Base-by-base conservation (phyloP, 768 basidiomycete species). In the Daedaleopsis sinensis region DNA sequence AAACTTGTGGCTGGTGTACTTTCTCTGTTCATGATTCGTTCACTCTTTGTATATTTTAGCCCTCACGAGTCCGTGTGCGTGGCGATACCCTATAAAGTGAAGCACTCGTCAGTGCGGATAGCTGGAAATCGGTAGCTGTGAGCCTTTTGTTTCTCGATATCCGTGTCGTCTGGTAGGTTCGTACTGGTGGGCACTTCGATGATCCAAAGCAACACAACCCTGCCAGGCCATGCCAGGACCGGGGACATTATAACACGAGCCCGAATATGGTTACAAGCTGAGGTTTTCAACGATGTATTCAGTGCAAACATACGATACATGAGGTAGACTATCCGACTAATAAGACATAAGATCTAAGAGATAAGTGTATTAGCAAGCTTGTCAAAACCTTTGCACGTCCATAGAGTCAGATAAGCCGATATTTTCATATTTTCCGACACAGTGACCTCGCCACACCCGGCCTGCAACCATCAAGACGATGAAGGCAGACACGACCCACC, bases 381-480 rank as follows among this genome's bases (percentile, higher is more conserved):
- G 39, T 42, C 39, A 11, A 42, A 11, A 24, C 47, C 7, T 49
- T 23, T 24, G 21, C 13, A 24, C 21, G 23, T 49, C 21, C 21
- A 32, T 13, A 21, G 39, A 5, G n/a, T 15, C 62, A 67, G 66
- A 67, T 46, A 67, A 67, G 66, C 66, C 66, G 51, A 57, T 61
- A 49, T 67, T 67, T 67, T 67, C 66, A 64, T 59, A 42, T 61
- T 64, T 60, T 62, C 66, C 55, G 42, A 24, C 48, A 46, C 63
- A 59, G 58, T 35, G 62, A 64, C 66, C 70, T 68, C 67, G 70
- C 65, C 70, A 58, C 72, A 44, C 63, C 70, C 81, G 73, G 70
- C 74, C 71, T 70, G 69, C 64, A 73, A 61, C 67, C 72, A 71
- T 77, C 86, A 87, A 77, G 77, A 87, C 86, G 84, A 74, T 65